These are phyloP conservation scores for Phaeolepiota aurea DNA, from an alignment of 768 basidiomycete species.

Conservation along the genomic window DNA sequence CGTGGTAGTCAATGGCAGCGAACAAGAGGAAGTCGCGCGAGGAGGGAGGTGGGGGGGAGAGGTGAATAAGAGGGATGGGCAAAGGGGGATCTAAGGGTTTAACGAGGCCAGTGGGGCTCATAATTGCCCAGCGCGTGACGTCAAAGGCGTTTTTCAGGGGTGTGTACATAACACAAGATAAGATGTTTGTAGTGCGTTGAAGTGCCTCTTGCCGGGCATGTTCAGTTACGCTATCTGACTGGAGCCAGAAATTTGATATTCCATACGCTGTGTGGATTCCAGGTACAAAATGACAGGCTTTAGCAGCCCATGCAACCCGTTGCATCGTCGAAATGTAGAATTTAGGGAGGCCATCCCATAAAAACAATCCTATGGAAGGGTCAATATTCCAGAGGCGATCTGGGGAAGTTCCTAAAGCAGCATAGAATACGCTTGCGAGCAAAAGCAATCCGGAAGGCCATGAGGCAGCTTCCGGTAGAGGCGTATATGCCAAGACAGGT, in stretches of 20 bases:
- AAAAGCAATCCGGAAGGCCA: constrained; percentile 19
- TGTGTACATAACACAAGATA: neutral
- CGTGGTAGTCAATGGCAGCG: constrained; percentile 15
- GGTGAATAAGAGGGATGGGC: neutral
- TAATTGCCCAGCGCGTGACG: neutral
- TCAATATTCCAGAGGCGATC: constrained; percentile 17
- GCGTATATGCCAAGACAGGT: neutral
- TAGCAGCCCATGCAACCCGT: constrained; percentile 13
- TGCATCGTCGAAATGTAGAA: constrained; percentile 15
- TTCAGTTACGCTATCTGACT: constrained; percentile 11
- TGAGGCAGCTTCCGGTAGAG: constrained; percentile 11
- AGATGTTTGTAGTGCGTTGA: constrained; percentile 7
- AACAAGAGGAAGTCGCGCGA: constrained; percentile 17
- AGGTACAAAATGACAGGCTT: constrained; percentile 17
- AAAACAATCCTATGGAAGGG: constrained; percentile 13
- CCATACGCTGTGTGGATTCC: constrained; percentile 13
- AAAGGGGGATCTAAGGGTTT: neutral
- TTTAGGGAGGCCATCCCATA: constrained; percentile 13
- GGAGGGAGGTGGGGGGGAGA: constrained; percentile 5
- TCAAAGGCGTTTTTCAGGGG: neutral
- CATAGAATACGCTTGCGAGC: constrained; percentile 18
- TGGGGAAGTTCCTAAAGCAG: constrained; percentile 14
- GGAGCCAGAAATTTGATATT: constrained; percentile 16
- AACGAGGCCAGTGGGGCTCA: neutral
- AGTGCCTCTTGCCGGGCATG: constrained; percentile 11